Percentiles rank a stretch among this genome's conserved stretches.
Conservation (phyloP, 768 basidiomycete genomes). For the Hericium alpestre region DNA sequence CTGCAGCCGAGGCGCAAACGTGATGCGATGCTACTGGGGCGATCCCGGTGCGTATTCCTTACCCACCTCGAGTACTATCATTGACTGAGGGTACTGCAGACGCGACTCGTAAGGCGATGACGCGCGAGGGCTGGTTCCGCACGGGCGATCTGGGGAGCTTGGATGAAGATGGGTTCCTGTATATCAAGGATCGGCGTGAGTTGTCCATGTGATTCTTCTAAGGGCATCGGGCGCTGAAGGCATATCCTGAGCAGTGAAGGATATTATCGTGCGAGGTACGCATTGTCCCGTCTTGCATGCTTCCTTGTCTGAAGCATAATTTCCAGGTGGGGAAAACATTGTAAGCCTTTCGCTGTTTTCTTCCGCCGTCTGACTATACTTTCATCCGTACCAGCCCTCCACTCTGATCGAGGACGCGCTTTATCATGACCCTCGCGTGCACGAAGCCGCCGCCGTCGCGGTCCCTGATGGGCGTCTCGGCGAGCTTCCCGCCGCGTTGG, state of each 20-base stretch:
- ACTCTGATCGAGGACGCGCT: neutral
- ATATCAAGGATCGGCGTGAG: conserved; percentile 51
- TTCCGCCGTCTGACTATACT: too few relatives aligned
- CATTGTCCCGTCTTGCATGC: too few relatives aligned
- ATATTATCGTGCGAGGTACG: neutral
- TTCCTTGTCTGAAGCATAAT: too few relatives aligned
- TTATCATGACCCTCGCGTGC: neutral
- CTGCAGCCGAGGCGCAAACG: neutral
- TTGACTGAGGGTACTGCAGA: conserved; percentile 16
- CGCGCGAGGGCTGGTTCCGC: conserved; percentile 72
- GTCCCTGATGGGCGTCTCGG: neutral
- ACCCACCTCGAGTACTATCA: neutral
- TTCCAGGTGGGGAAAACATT: neutral
- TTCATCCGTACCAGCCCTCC: neutral
- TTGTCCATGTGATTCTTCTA: too few relatives aligned
- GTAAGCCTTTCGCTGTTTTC: neutral
- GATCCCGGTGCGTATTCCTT: conserved; percentile 30
- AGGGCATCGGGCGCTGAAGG: neutral
- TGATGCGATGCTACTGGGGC: conserved; percentile 29
- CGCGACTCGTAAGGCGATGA: conserved; percentile 63
- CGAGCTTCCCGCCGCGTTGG: neutral
- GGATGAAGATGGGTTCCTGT: conserved; percentile 62
- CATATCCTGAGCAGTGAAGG: neutral
- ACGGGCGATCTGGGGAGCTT: conserved; percentile 72
- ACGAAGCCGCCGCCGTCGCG: neutral